Evolutionary conservation across 805 yeast genomes (phyloP), one percentile per base, ranked within the genome.

Genomic region (Cephaloascus albidus): DNA sequence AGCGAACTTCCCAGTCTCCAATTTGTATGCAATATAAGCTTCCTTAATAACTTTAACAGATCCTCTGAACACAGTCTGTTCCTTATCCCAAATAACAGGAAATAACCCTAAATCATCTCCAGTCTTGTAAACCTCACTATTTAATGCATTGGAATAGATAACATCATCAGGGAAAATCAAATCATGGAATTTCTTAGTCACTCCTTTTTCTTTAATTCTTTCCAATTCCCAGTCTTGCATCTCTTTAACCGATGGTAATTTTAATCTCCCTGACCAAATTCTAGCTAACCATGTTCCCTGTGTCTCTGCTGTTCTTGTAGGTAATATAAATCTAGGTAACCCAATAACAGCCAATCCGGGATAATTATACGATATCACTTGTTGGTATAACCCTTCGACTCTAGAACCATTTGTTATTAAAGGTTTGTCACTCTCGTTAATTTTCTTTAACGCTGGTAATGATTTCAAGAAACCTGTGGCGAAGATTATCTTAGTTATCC

Each of bases 391-490:
- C 17, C 75, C 71, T 37, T 68, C 66, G 8, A 77, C 66, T 28
- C 73, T 65, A 12, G 50, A 52, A 1, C 81, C 81, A 38, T 61
- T 55, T 1, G 78, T 64, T 23, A 72, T 58, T 20, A 72, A 41
- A 2, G 67, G 70, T 37, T 45, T 41, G 1, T 42, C 45, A 12
- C 51, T 44, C 10, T 43, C 36, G 40, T 49, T 50, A 15, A 55
- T 39, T 45, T 49, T 45, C 35, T 72, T 66, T 38, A 85, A 55
- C 47, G 74, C 82, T 17, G 94, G 93, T 40, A 74, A 65, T 30
- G 76, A 70, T 50, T 78, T 78, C 36, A 76, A 61, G 55, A 83
- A 85, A 1, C 95, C 95, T 0, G 95, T 85, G 37, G 85, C 83
- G 53, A 78, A 82, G 8, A 85, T 61, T 8, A 85, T 61, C 18